A percentile compares a stretch with the other conserved stretches of the same genome.
These are phyloP conservation scores for Eucalyptus lansdowneana DNA, from an alignment of 345 rosid genomes.

Conservation along the genomic window DNA sequence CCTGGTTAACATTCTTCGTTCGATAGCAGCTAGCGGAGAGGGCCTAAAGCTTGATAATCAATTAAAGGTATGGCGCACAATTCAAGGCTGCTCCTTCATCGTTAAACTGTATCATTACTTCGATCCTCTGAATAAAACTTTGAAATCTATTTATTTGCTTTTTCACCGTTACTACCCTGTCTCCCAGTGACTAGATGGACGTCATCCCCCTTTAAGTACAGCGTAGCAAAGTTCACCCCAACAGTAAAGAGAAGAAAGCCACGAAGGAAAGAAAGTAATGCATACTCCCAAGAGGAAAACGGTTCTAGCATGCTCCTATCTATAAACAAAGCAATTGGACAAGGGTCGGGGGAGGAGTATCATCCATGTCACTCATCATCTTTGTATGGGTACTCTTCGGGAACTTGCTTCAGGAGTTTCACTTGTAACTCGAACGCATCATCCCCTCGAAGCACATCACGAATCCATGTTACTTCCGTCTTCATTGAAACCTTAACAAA, in stretches of 20 bases:
- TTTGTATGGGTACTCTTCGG: conserved; percentile 93
- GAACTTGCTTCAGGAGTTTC: conserved; percentile 80
- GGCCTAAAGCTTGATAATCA: neutral
- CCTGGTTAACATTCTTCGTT: neutral
- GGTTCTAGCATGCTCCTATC: neutral
- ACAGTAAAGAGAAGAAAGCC: neutral
- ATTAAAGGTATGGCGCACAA: neutral
- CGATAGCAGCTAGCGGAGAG: neutral
- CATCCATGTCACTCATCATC: conserved; percentile 52
- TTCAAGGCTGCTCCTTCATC: neutral
- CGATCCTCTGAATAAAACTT: neutral
- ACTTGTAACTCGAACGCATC: conserved; percentile 88
- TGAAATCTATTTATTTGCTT: neutral
- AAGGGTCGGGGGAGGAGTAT: neutral
- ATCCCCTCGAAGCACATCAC: conserved; percentile 82
- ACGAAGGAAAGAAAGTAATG: neutral
- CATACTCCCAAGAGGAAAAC: neutral
- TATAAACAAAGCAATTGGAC: neutral
- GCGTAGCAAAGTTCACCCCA: neutral
- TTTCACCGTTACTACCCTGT: neutral
- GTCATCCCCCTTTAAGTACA: neutral
- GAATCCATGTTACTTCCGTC: conserved; percentile 88
- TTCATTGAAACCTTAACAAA: conserved; percentile 77
- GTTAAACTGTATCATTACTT: neutral
- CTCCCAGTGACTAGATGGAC: neutral